Base-by-base conservation (phyloP, 2,329 filamentous ascomycete genomes). In the Fusarium foetens region DNA sequence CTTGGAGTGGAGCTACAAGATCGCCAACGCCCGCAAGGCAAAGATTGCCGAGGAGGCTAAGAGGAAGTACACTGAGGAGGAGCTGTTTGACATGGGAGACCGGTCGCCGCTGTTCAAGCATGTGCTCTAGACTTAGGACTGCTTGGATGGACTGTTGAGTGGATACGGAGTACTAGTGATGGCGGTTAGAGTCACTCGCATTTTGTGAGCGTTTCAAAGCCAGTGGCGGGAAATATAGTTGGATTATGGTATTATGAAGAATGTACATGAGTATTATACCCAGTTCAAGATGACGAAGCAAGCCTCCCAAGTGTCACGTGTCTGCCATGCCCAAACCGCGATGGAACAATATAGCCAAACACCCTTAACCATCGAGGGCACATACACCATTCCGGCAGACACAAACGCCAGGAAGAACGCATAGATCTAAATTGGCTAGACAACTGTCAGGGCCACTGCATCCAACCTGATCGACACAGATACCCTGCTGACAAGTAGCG, bases 21-120 rank as follows among this genome's bases (percentile, higher is more conserved):
- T 45, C 19, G 75, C 69, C 11, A 81, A 81, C 33, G 52, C 67
- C 5, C 70, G 66, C 39, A 80, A 79, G 65, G 79, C 71, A 1
- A 72, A 61, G 55, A 71, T 80, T 36, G 68, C 74, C 0, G 78
- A 80, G 5, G 77, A 78, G 33, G 77, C 79, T 7, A 72, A 72
- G 49, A 59, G 53, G 4, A 79, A 72, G 68, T 80, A 79, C 55
- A 78, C 76, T 0, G 75, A 79, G n/a, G 75, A 78, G 52, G 72
- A 81, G 57, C 23, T 81, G 7, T 77, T 77, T 23, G 69, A 75
- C 4, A 77, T 81, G 76, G 80, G 80, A 38, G 80, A 81, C 41
- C 67, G 75, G 23, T 81, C 79, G 9, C 80, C 80, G 1, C 39
- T 80, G 29, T 80, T 80, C 45, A 75, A 76, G 62, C 79, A 80